A percentile compares a stretch with the other conserved stretches of the same genome.
These are phyloP conservation scores for Cydonia oblonga DNA, from an alignment of 331 rosid genomes.

Conservation along the genomic window DNA sequence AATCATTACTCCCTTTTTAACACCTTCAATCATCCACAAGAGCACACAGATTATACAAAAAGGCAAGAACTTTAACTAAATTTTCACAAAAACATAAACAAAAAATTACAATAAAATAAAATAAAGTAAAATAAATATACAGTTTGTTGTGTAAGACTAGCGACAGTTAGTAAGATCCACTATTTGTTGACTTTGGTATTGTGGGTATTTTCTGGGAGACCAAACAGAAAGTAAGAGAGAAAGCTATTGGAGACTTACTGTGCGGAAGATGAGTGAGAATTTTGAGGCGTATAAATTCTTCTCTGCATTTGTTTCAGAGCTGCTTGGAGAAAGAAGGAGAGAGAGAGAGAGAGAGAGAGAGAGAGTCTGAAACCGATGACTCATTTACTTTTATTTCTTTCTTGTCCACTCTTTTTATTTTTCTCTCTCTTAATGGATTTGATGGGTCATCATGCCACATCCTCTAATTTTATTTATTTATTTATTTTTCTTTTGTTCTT, in stretches of 20 bases:
- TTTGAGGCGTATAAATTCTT: conserved; percentile 18
- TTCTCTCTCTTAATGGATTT: too few relatives aligned
- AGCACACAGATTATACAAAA: conserved; percentile 3
- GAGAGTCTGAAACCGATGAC: conserved; percentile 9
- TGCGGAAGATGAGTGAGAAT: conserved; percentile 16
- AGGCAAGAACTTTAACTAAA: background rate
- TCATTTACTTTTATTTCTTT: background rate
- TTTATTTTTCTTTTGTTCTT: too few relatives aligned
- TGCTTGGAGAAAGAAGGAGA: background rate
- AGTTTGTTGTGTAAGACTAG: background rate
- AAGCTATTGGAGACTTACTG: conserved; percentile 30
- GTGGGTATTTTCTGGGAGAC: background rate
- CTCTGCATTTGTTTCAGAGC: conserved; percentile 46
- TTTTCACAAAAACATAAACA: background rate
- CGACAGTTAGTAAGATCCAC: background rate
- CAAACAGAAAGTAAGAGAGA: conserved; percentile 6
- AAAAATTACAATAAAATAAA: background rate
- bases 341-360: background rate
- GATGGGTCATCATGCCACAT: too few relatives aligned
- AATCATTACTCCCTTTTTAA: conserved; percentile 28
- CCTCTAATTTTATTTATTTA: too few relatives aligned
- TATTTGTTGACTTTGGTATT: background rate
- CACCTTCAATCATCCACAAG: conserved; percentile 32
- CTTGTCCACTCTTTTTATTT: too few relatives aligned
- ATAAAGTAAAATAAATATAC: too few relatives aligned